A percentile compares a stretch with the other conserved stretches of the same genome.
Evolutionary conservation across 208 protist genomes (phyloP).

Genomic region (Acanthamoeba triangularis): DNA sequence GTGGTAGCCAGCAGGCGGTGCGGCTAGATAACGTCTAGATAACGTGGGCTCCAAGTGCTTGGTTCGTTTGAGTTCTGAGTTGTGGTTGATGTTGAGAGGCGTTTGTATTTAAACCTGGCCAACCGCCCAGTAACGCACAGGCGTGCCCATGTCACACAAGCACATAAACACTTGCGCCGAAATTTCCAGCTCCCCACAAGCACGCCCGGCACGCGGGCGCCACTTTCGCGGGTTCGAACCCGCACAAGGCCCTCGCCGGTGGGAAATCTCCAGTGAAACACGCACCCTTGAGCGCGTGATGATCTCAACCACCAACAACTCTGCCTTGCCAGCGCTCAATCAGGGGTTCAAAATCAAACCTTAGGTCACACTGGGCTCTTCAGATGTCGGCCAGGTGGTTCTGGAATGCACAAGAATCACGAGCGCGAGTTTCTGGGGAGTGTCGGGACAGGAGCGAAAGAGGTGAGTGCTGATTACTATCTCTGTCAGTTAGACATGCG

Average conservation of each 20-base stretch:
- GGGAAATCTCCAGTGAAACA: not conserved
- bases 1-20: too few relatives aligned
- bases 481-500: too few relatives aligned
- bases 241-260: not conserved
- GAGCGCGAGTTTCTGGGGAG: too few relatives aligned
- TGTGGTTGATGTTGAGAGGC: not conserved
- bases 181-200: not conserved
- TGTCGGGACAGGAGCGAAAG: too few relatives aligned
- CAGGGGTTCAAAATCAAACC: not conserved
- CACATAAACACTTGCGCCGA: not conserved
- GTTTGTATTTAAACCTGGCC: conserved; percentile 2
- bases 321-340: not conserved
- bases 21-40: too few relatives aligned
- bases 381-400: not conserved
- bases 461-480: not conserved
- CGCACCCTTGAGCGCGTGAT: not conserved
- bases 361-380: not conserved
- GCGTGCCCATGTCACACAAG: not conserved
- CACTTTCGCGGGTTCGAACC: not conserved
- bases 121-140: not conserved
- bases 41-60: too few relatives aligned
- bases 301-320: too few relatives aligned
- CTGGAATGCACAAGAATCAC: not conserved
- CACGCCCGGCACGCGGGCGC: not conserved
- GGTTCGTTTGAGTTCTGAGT: not conserved